Base-by-base conservation (phyloP, 305 asterid species). In the Caryopteris hybrid region DNA sequence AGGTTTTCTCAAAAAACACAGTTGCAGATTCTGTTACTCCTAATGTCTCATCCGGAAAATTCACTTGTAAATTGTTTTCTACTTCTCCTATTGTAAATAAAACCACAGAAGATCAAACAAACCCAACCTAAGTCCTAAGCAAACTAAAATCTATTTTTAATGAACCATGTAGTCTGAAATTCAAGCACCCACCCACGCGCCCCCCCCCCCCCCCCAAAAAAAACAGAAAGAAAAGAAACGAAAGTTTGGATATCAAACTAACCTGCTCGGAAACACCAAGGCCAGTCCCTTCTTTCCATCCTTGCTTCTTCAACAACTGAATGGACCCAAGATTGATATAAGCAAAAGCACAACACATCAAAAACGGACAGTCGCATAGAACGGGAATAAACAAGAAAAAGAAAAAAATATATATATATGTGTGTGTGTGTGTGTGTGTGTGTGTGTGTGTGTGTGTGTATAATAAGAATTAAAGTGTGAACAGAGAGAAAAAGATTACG, bases 261-360 rank as follows among this genome's bases (percentile, higher is more conserved):
- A 92, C 97, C 97, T 92, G 98, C 74, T 90, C 88, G 69, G 79
- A 74, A 64, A 86, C 76, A 61, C 98, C 98, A 27, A 92, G 95
- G 50, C 98, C 97, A n/a, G 92, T 86, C 58, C 96, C 98, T 80
- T 92, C 96, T 74, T 78, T 90, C 98, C 98, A 92, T 16, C 98
- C 98, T 61, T 92, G 98, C 81, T 90, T 92, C 89, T 92, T 85
- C 81, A 92, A 77, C 72, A 92, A 68, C 98, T 92, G 90, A 61
- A 78, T 25, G 45, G 16, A 18, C 61, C 70, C 46, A 64, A 56
- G 22, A 45, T 3, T 42, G 8, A 56, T n/a, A 70, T 6, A 52
- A 29, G 20, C 13, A 48, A 50, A 27, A 31, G 12, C 60, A 21
- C 18, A 25, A 43, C 5, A 23, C 33, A 46, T 43, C 31, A 33